Evolutionary conservation across 768 basidiomycete genomes (phyloP), one percentile per base, ranked within the genome.

Genomic region (Multifurca ochricompacta): DNA sequence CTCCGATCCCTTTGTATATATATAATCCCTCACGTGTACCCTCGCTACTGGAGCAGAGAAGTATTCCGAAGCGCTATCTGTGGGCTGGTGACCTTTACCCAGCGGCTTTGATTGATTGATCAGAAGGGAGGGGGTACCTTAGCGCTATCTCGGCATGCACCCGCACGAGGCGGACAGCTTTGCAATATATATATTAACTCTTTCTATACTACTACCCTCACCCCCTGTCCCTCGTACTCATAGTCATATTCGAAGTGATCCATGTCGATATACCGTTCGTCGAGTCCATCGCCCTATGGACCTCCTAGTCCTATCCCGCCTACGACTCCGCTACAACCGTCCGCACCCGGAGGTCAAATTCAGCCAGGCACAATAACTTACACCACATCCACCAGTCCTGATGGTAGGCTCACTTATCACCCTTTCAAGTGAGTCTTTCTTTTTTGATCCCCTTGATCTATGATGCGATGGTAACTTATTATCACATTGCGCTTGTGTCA

Each of bases 301-400:
- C 54, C 53, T 18, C 59, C 58, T n/a, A 61, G 59, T 50, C 60
- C 60, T 13, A 18, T 56, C n/a, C 61, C 54, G 19, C 40, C 35
- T 6, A 32, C 47, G 16, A 48, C 28, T 39, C 1, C 40, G 4
- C 52, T 57, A 2, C 48, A 48, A 8, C 32, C 41, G 6, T 62
- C 69, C 1, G 45, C 67, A 14, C 16, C 64, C 7, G 68, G 68
- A 32, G 67, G 67, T 39, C 75, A 79, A 66, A 81, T 87, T 51
- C 70, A 73, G 32, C 76, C 85, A 31, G 86, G 85, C n/a, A 70
- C 84, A 34, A 74, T 84, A 62, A 87, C 84, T 19, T 89, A 87
- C 59, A 85, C 85, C 0, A 86, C 85, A 10, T 75, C 80, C 1
- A 76, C 72, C 0, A 74, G 74, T 3, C 71, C 77, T 34, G 81